Percentiles rank a stretch among this genome's conserved stretches.
Evolutionary conservation across 1,139 yeast species (phyloP).

Genomic region (Wickerhamomyces sp.): DNA sequence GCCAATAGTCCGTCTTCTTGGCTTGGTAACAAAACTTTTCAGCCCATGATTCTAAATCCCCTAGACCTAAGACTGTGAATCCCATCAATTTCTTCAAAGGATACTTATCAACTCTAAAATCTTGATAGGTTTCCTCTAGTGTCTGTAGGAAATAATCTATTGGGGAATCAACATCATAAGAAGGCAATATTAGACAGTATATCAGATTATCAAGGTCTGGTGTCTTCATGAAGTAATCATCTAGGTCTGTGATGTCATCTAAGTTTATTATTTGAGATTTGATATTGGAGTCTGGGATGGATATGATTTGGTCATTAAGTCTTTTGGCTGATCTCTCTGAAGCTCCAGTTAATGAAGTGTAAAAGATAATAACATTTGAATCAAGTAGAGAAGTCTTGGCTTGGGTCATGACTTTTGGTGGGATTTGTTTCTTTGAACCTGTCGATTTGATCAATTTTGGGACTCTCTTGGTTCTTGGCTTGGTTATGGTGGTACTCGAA

Average conservation of each 20-base stretch:
- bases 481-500: constrained; percentile 10
- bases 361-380: constrained; percentile 54
- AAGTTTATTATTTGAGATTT: constrained; percentile 59
- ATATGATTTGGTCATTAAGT: constrained; percentile 29
- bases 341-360: constrained; percentile 82
- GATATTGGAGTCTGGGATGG: constrained; percentile 29
- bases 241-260: constrained; percentile 82
- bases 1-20: constrained; percentile 62
- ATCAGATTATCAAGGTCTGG: constrained; percentile 45
- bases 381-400: constrained; percentile 27
- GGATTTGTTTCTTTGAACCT: constrained; percentile 19
- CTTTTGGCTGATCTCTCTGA: constrained; percentile 63
- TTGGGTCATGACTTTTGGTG: constrained; percentile 24
- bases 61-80: constrained; percentile 80
- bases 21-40: constrained; percentile 88
- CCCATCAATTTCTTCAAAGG: constrained; percentile 69
- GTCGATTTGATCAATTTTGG: constrained; percentile 23
- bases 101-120: constrained; percentile 78
- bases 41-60: constrained; percentile 86
- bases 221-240: constrained; percentile 69
- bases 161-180: constrained; percentile 91
- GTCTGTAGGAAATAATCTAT: constrained; percentile 83
- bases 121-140: constrained; percentile 73
- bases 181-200: constrained; percentile 78
- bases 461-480: constrained; percentile 21